A percentile compares a stretch with the other conserved stretches of the same genome.
Evolutionary conservation across 371 early-diverging fungal genomes (phyloP).

Genomic region (Rhizomucor pusillus): DNA sequence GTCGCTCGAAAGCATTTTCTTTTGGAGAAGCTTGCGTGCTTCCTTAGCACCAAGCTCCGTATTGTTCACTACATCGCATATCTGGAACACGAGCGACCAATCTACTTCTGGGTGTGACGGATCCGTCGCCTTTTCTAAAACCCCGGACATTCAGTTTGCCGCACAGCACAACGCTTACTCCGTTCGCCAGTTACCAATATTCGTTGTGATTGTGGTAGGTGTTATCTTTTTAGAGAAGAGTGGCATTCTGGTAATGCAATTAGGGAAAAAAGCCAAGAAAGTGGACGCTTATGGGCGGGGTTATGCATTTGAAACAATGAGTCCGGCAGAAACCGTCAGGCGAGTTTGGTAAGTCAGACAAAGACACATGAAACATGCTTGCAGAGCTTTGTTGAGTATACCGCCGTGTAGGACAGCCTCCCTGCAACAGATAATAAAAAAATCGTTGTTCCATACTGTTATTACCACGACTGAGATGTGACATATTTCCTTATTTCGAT

Average conservation of each 20-base stretch:
- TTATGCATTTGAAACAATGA: conserved; percentile 4
- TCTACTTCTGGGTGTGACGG: conserved; percentile 29
- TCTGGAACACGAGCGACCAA: conserved; percentile 41
- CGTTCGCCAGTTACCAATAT: conserved; percentile 28
- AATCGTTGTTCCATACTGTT: too few relatives aligned
- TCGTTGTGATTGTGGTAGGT: conserved; percentile 38
- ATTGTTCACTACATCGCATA: conserved; percentile 40
- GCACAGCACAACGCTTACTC: neutral
- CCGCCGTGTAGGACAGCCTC: too few relatives aligned
- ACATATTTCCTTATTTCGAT: too few relatives aligned
- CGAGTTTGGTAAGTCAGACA: neutral
- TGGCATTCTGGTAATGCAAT: conserved; percentile 14
- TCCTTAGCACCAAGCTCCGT: conserved; percentile 47
- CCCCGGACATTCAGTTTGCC: neutral
- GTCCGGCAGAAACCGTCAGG: neutral
- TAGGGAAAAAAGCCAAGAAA: neutral
- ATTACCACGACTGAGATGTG: too few relatives aligned
- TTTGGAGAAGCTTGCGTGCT: conserved; percentile 48
- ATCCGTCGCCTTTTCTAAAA: conserved; percentile 30
- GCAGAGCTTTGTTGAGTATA: too few relatives aligned
- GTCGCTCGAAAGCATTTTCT: conserved; percentile 35
- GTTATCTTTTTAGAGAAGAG: conserved; percentile 45
- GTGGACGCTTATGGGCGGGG: neutral
- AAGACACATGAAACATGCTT: neutral
- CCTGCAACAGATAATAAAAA: too few relatives aligned